Conservation (phyloP, 1,139 yeast genomes). For the Yamadazyma pseudoaaseri region DNA sequence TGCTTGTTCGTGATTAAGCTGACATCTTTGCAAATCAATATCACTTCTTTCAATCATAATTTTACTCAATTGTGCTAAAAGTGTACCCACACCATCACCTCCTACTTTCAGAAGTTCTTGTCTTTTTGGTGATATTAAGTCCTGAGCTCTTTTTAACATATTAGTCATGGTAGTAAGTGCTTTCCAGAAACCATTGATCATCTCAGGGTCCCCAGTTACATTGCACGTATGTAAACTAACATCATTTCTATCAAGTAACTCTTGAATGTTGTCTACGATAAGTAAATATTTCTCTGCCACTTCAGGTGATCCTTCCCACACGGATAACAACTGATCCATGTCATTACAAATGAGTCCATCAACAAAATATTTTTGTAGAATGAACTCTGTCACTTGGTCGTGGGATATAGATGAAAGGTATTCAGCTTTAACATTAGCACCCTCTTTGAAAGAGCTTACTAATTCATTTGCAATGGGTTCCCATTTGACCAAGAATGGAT, state of each 20-base stretch:
- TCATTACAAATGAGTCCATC: conserved; percentile 19
- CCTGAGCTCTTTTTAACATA: conserved; percentile 40
- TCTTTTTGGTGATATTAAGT: conserved; percentile 23
- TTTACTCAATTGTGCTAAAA: conserved; percentile 42
- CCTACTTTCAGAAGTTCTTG: conserved; percentile 18
- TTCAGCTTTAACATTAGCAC: conserved; percentile 19
- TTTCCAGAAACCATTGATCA: conserved; percentile 33
- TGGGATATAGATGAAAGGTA: conserved; percentile 25
- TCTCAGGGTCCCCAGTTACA: conserved; percentile 6
- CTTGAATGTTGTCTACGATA: conserved; percentile 45
- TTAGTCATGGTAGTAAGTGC: conserved; percentile 37
- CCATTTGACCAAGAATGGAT: conserved; percentile 19
- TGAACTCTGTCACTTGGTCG: conserved; percentile 24
- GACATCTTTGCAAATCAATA: conserved; percentile 50
- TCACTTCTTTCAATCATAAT: conserved; percentile 51
- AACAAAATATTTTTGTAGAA: conserved; percentile 24
- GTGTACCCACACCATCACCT: conserved; percentile 30
- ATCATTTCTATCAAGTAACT: conserved; percentile 39
- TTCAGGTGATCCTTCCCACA: conserved; percentile 30
- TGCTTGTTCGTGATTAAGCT: conserved; percentile 30
- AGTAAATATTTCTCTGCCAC: conserved; percentile 36
- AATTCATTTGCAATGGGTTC: conserved; percentile 24
- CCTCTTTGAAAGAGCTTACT: conserved; percentile 22
- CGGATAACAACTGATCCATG: conserved; percentile 16
- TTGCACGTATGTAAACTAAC: conserved; percentile 16